A percentile compares a stretch with the other conserved stretches of the same genome.
phyloP scores from a whole-genome alignment of 108 stramenopile genomes.

The Fistulifera solaris region DNA sequence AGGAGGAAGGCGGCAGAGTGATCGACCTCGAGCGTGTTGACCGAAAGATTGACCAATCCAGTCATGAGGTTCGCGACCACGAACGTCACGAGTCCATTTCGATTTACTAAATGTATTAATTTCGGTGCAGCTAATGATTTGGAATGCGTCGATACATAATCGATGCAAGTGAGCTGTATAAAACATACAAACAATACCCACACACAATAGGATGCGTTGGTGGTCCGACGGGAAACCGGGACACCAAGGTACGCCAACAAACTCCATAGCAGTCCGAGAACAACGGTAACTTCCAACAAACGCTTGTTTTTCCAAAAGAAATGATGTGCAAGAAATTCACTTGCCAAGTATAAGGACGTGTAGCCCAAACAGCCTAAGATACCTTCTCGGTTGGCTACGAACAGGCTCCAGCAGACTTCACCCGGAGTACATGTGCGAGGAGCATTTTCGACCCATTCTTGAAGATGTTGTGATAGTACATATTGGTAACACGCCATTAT shows the following conservation, averaged over 20 bases:
- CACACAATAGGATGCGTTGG: conserved; percentile 58
- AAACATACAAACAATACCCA: conserved; percentile 69
- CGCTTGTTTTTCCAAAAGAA: conserved; percentile 27
- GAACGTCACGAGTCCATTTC: conserved; percentile 76
- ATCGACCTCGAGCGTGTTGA: conserved; percentile 65
- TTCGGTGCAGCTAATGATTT: conserved; percentile 14
- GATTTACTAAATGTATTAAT: conserved; percentile 54
- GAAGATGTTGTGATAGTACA: conserved; percentile 34
- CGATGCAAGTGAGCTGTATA: conserved; percentile 27
- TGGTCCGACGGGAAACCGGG: conserved; percentile 70
- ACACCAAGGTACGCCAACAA: conserved; percentile 18
- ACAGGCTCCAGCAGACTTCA: conserved; percentile 32
- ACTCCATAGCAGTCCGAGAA: conserved; percentile 31
- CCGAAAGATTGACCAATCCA: conserved; percentile 73
- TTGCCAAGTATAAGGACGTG: conserved; percentile 41
- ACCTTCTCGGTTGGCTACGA: conserved; percentile 84
- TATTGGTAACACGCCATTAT: conserved; percentile 52
- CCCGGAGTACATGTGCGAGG: conserved; percentile 26
- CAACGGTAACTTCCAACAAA: conserved; percentile 7
- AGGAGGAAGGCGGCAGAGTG: conserved; percentile 43
- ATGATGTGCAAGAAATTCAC: conserved; percentile 45
- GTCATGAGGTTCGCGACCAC: conserved; percentile 81
- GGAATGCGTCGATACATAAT: conserved; percentile 11
- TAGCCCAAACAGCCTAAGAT: conserved; percentile 77
- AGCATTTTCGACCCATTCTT: conserved; percentile 64